Percentiles rank a stretch among this genome's conserved stretches.
phyloP scores from a whole-genome alignment of 2,329 filamentous ascomycete species.

The Exophiala sp. region DNA sequence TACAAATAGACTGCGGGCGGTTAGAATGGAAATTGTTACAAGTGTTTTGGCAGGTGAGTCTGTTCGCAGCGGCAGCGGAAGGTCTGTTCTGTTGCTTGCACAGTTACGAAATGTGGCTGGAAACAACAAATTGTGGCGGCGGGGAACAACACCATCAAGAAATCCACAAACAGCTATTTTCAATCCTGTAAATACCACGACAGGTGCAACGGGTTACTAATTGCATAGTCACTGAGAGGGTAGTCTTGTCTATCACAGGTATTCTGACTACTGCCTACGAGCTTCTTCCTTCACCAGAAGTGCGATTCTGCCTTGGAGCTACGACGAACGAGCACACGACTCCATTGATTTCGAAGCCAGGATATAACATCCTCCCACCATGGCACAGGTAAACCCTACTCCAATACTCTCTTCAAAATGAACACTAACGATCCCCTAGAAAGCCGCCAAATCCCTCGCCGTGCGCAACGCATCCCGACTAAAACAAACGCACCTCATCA shows the following conservation, averaged over 20 bases:
- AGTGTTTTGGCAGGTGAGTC: conserved; percentile 10
- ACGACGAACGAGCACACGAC: not conserved
- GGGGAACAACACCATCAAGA: conserved; percentile 2
- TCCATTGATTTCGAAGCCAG: not conserved
- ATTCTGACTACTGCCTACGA: too few relatives aligned
- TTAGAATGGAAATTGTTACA: conserved; percentile 7
- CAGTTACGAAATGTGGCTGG: conserved; percentile 11
- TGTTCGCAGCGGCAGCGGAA: not conserved
- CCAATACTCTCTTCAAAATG: not conserved
- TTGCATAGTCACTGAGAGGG: not conserved
- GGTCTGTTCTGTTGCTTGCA: not conserved
- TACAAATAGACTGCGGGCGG: conserved; percentile 10
- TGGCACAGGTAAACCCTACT: conserved; percentile 25
- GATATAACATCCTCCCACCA: conserved; percentile 4
- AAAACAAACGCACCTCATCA: conserved; percentile 75
- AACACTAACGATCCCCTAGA: conserved; percentile 32
- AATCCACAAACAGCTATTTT: not conserved
- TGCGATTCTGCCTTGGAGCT: too few relatives aligned
- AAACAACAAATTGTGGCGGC: conserved; percentile 9
- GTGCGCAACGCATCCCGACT: conserved; percentile 74
- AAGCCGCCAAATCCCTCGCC: conserved; percentile 60
- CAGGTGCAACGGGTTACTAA: not conserved
- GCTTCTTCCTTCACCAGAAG: too few relatives aligned
- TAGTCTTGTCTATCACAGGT: too few relatives aligned
- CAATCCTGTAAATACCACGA: not conserved